A percentile compares a stretch with the other conserved stretches of the same genome.
Evolutionary conservation across 139 green algal genomes (phyloP).

Genomic region (Trebouxia sp.): DNA sequence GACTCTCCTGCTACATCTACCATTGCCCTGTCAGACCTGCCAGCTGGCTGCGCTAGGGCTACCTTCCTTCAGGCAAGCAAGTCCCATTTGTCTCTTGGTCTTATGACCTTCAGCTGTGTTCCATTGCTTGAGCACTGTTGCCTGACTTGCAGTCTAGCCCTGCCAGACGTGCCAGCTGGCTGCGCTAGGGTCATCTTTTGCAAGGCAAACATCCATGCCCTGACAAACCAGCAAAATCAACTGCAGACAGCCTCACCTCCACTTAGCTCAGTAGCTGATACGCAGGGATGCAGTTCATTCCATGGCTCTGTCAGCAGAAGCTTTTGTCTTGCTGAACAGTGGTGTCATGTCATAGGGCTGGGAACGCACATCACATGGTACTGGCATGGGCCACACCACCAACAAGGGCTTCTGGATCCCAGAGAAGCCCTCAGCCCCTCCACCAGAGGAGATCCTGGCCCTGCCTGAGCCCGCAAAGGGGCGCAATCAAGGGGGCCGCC

Average conservation of each 20-base stretch:
- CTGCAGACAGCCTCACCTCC: too few relatives aligned
- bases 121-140: too few relatives aligned
- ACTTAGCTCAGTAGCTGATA: too few relatives aligned
- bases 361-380: constrained; percentile 50
- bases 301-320: too few relatives aligned
- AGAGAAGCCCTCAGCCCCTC: constrained; percentile 11
- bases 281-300: too few relatives aligned
- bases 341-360: constrained; percentile 40
- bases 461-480: not conserved
- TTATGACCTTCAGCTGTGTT: too few relatives aligned
- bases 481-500: not conserved
- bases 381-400: constrained; percentile 48
- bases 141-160: too few relatives aligned
- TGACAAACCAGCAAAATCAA: too few relatives aligned
- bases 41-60: constrained; percentile 62
- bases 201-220: too few relatives aligned
- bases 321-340: too few relatives aligned
- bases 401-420: constrained; percentile 63
- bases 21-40: constrained; percentile 49
- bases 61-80: constrained; percentile 40
- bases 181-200: constrained; percentile 64
- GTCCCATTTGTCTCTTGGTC: too few relatives aligned
- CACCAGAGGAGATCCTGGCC: constrained; percentile 8
- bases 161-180: constrained; percentile 55
- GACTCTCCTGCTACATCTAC: too few relatives aligned